Conservation (phyloP, 306 rosid species). For the Vigna nakashimae region DNA sequence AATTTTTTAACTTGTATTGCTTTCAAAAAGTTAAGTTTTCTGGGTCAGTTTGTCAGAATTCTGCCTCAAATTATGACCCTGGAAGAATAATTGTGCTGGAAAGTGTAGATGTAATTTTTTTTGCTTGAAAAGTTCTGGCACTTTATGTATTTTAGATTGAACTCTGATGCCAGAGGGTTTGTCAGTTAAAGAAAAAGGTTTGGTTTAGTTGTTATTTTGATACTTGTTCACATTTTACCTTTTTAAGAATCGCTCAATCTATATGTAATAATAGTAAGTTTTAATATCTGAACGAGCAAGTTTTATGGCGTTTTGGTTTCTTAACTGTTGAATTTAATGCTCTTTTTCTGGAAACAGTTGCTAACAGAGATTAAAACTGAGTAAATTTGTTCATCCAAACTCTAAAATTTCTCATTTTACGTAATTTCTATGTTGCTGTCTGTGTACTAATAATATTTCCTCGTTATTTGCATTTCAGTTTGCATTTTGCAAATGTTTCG, state of each 20-base stretch:
- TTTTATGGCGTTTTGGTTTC: no score
- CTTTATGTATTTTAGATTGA: neutral
- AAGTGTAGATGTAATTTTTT: neutral
- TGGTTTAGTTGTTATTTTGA: neutral
- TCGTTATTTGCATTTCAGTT: slow-evolving; percentile 59
- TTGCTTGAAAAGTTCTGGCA: neutral
- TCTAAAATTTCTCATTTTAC: neutral
- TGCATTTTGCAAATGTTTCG: slow-evolving; percentile 80
- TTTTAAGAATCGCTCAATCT: neutral
- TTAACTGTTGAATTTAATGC: no score
- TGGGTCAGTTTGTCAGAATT: slow-evolving; percentile 9
- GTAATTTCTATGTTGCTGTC: neutral
- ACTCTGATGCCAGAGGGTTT: slow-evolving; percentile 20
- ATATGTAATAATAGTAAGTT: neutral
- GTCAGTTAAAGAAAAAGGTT: neutral
- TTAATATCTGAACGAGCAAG: neutral
- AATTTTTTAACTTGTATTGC: neutral
- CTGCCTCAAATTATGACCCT: neutral
- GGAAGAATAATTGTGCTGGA: slow-evolving; percentile 27
- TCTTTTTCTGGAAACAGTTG: neutral
- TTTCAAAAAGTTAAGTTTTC: neutral
- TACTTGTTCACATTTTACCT: neutral
- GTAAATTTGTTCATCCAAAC: neutral
- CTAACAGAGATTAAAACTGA: neutral
- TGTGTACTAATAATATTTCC: neutral